Evolutionary conservation across 805 yeast species (phyloP), one percentile per base, ranked within the genome.

Genomic region (Yarrowia porcina): DNA sequence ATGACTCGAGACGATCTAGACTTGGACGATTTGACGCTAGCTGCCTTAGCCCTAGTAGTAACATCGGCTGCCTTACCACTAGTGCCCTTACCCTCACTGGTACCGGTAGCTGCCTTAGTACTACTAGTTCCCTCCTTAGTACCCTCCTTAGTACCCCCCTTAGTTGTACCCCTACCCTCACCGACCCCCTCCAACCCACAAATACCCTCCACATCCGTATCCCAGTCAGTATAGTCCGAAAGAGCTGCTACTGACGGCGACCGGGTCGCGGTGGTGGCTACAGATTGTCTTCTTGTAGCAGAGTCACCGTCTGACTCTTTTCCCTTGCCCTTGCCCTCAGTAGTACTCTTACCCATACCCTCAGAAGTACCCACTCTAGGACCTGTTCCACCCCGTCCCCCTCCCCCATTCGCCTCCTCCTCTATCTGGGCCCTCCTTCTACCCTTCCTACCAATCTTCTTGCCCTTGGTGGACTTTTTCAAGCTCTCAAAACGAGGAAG

Each of bases 401-500:
- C 45, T 41, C 45, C 45, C 9, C 23, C 23, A 10, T 52, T 36
- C 9, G 59, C 59, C 18, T 52, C 59, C 25, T 35, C 33, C 44
- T 52, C 59, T 12, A 52, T 52, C 2, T 32, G 33, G 1, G 44
- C 44, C 25, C 59, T n/a, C 8, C 59, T 20, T 21, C 59, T 7
- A 12, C 59, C 59, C 15, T 52, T 52, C 1, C 59, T 10, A 12
- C 59, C 57, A 1, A 25, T 11, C 9, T 36, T 35, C 17, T 18
- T 45, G 36, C 52, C 52, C 38, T 45, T 45, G 25, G 52, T 45
- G 18, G 52, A 45, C 7, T 35, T 36, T 7, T 52, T 52, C 17
- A 52, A 23, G 17, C 44, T 35, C 25, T 52, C 33, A 17, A 52
- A 52, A 13, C 33, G 30, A 2, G 59, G 59, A 21, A 52, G n/a